Evolutionary conservation across 352 stramenopile species (phyloP), one percentile per base, ranked within the genome.

Genomic region (Aphanomyces stellatus): DNA sequence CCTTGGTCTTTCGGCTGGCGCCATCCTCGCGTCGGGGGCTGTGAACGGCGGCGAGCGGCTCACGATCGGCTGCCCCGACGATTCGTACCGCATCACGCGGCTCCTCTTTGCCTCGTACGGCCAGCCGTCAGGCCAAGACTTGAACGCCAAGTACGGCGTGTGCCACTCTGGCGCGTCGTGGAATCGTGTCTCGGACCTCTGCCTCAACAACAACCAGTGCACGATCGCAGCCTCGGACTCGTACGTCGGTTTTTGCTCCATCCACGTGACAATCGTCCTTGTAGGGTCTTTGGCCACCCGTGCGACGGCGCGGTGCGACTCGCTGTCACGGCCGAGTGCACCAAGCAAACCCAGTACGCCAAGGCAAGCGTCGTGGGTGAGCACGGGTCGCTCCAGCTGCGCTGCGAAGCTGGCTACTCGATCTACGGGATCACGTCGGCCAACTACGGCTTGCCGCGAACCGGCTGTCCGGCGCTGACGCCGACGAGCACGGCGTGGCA

Each of bases 81-180:
- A 8, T 15, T 22, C 37, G 2, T 48, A 51, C 11, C 59, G 40
- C 10, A 65, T 65, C 35, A 51, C 59, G 27, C 13, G 59, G 6
- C 34, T 65, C 40, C 25, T 65, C 7, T 65, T 65, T 2, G 59
- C 59, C n/a, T 65, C 59, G 27, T 65, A 65, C 28, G 59, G 35
- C n/a, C 28, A 40, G 41, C 59, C 59, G 4, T 42, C 8, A 17
- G 40, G 59, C 19, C 8, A 28, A 51, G 40, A 35, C 24, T 35
- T 65, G 11, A 13, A 22, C 2, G 59, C 37, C 25, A 65, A 56
- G 46, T 65, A 53, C 19, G 59, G 37, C 30, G 11, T 51, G 24
- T 53, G 31, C 31, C 40, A 55, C 30, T 27, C 59, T 1, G 22
- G n/a, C 8, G 11, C 30, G 25, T 65, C 59, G 3, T 10, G 56